Evolutionary conservation across 1,139 yeast species (phyloP), one percentile per base, ranked within the genome.

Genomic region (Yamadazyma diddensiae): DNA sequence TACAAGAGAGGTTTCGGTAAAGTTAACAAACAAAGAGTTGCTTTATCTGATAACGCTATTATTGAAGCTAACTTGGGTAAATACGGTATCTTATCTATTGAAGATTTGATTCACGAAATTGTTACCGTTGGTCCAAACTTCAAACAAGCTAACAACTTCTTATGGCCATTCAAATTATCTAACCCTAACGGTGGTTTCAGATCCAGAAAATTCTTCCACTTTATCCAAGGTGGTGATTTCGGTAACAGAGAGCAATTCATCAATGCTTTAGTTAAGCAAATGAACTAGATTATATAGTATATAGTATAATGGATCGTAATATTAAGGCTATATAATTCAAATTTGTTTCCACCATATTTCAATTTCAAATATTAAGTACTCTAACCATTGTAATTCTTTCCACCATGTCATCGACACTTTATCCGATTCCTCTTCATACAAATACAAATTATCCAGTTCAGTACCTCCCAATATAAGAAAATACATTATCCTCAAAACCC

Each of bases 1-100:
- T 92, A 92, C 97, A 92, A 92, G 94, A 90, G 98, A 79, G 98
- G 98, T 71, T 83, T 73, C 92, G 98, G 97, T 76, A 92, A 92
- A 87, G 73, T 92, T 67, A 87, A 88, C 94, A 87, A 86, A 79
- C 98, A 92, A 80, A 87, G 98, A 81, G 77, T 90, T 60, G 79
- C 97, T 58, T 81, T 92, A 60, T 73, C 92, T 54, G 97, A 92
- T 73, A 92, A 92, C 78, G 66, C 94, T 50, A 81, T 92, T 75
- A 79, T 92, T 65, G 98, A 92, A 80, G 90, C 83, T 60, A 58
- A 77, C 62, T 84, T 92, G 63, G 97, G 97, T 71, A 77, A 88
- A 76, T 92, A 79, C 83, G 97, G 97, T 75, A 86, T 92, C 70
- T 79, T 80, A 68, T 90, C 95, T 55, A 70, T 92, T 56, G 98